Conservation (phyloP, 352 stramenopile genomes). For the Blastocystis sp. region DNA sequence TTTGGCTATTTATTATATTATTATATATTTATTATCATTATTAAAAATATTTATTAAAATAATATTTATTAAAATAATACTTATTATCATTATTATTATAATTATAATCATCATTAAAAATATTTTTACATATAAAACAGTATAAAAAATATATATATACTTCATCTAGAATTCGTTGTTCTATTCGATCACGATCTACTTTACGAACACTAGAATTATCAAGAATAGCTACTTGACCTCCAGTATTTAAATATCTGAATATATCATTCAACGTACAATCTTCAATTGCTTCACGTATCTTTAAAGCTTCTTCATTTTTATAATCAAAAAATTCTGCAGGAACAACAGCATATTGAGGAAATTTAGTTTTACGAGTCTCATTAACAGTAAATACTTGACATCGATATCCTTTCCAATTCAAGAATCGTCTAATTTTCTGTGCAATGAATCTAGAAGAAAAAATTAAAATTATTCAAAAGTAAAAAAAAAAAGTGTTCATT, state of each 20-base stretch:
- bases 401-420: constrained; percentile 36
- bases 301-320: neutral
- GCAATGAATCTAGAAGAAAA: constrained; percentile 37
- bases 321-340: constrained; percentile 22
- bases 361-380: constrained; percentile 1
- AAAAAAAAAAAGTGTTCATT: too few species aligned
- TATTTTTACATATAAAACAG: too few species aligned
- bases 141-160: neutral
- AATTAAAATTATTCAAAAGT: neutral
- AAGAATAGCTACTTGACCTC: constrained; percentile 32
- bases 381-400: constrained; percentile 16
- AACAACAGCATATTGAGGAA: constrained; percentile 25
- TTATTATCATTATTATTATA: too few species aligned
- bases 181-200: constrained; percentile 4
- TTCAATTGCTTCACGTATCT: neutral
- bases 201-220: constrained; percentile 31
- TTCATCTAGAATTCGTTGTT: neutral
- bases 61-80: too few species aligned
- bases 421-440: constrained; percentile 24
- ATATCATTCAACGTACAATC: constrained; percentile 13
- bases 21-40: too few species aligned
- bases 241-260: constrained; percentile 20
- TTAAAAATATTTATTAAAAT: too few species aligned
- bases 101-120: too few species aligned
- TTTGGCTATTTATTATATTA: neutral